Evolutionary conservation across 1,284 basidiomycete genomes (phyloP), one percentile per base, ranked within the genome.

Genomic region (Chalciporus sp.): DNA sequence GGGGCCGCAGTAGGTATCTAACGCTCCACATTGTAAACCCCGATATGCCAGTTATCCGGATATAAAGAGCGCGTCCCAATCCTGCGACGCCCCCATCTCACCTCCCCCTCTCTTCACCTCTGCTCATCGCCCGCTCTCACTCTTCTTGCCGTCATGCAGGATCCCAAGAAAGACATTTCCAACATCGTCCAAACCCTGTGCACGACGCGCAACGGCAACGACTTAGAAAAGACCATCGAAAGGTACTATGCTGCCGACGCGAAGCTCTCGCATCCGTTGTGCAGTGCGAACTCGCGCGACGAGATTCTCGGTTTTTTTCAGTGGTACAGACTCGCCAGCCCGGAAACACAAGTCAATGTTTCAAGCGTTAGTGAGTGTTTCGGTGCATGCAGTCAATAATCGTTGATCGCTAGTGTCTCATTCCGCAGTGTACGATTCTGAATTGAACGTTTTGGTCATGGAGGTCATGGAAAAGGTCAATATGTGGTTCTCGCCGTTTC

Each of bases 301-400:
- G 56, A 71, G 42, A 60, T 72, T 39, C 35, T 67, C 0, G 68
- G 67, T 16, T 40, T 69, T 37, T 72, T 61, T 55, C 58, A 69
- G 20, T 69, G 68, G 67, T 69, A 55, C 46, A 64, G 68, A 42
- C 56, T 72, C 29, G 52, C 56, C 40, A 68, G 65, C 26, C 67
- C 61, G 6, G 11, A 57, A 17, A 55, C 57, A 14, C n/a, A 55
- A 3, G 12, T 55, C 26, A 6, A 53, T 0, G 33, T 69, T 14
- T 0, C 12, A 3, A 55, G 29, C 45, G 51, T 59, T 20, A 52
- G 69, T 72, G 39, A 67, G 69, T 66, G 20, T 42, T 28, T 7
- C 4, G 17, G 2, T 14, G n/a, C 1, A 40, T 9, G 10, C 20
- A 0, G 20, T 4, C 1, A 20, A 17, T n/a, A 44, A 19, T 39